Evolutionary conservation across 768 basidiomycete species (phyloP).

Genomic region (Serendipita sp.): DNA sequence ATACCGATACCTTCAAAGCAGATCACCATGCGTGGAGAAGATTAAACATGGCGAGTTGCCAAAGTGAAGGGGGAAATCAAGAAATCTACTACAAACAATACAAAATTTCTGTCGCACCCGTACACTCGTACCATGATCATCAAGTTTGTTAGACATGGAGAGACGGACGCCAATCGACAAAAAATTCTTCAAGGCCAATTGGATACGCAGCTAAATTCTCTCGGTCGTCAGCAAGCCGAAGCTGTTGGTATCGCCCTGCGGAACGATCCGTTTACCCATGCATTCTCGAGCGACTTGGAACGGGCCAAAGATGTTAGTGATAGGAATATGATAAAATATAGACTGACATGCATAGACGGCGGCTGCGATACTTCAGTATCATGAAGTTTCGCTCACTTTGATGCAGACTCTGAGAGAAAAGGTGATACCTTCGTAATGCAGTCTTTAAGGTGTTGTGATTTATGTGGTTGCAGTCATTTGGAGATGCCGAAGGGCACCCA

Average conservation of each 20-base stretch:
- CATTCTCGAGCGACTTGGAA: neutral
- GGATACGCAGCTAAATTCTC: neutral
- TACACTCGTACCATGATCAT: neutral
- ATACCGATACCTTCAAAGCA: conserved; percentile 4
- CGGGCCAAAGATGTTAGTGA: neutral
- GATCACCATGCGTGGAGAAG: neutral
- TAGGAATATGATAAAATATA: neutral
- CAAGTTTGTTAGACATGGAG: neutral
- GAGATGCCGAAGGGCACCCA: neutral
- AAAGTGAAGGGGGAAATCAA: conserved; percentile 6
- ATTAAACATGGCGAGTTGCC: neutral
- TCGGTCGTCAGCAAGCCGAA: neutral
- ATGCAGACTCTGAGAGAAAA: neutral
- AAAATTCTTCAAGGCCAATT: conserved; percentile 1
- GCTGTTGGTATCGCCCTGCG: neutral
- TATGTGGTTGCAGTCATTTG: neutral
- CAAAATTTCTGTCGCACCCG: neutral
- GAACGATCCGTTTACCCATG: neutral
- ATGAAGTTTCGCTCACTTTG: neutral
- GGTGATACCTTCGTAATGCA: neutral
- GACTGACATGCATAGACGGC: neutral
- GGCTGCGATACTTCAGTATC: neutral
- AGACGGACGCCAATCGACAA: conserved; percentile 1
- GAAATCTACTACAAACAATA: neutral
- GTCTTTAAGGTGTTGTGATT: neutral